Base-by-base conservation (phyloP, 2,329 filamentous ascomycete species). In the Trichophyton benhamiae region DNA sequence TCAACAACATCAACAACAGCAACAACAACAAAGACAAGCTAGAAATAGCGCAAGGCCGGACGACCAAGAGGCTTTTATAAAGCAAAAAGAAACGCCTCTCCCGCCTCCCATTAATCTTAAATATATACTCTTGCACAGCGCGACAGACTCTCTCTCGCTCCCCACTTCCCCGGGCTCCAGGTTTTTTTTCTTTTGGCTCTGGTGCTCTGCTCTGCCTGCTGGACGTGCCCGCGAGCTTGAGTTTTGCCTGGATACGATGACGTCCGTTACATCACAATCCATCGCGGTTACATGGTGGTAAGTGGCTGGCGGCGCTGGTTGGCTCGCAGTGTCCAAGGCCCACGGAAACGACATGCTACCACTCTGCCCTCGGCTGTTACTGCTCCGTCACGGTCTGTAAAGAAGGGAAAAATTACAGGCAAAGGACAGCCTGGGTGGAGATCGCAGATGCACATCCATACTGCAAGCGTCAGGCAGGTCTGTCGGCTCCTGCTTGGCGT, bases 131-230 rank as follows among this genome's bases (percentile, higher is more conserved):
- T n/a, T 44, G n/a, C n/a, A 44, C 7, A 8, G 15, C 13, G 15
- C 20, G 15, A 15, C 15, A 44, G n/a, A 5, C 41, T 44, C 41
- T 44, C 41, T 20, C n/a, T 17, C 13, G 11, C 33, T 55, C 52
- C 27, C 52, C 52, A 55, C 52, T 55, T 55, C 52, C 52, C 52
- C 52, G 15, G 33, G 52, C 52, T 55, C 52, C 52, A 55, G 27
- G 30, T n/a, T 44, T 36, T 36, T 30, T 38, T 38, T 38, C 33
- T 38, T 27, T 53, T 33, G 11, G 22, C 27, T 22, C 11, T 53
- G 22, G 2, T 30, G 22, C 27, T 22, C 22, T 53, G 48, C 48
- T 53, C 17, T 48, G 17, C n/a, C 20, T 48, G 5, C 15, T 52
- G 46, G 46, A 8, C 17, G 27, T 55, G 52, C 5, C 52, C 27